Percentiles rank a stretch among this genome's conserved stretches.
Evolutionary conservation across 2,329 filamentous ascomycete species (phyloP).

Genomic region (Aspergillus pseudoterreus): DNA sequence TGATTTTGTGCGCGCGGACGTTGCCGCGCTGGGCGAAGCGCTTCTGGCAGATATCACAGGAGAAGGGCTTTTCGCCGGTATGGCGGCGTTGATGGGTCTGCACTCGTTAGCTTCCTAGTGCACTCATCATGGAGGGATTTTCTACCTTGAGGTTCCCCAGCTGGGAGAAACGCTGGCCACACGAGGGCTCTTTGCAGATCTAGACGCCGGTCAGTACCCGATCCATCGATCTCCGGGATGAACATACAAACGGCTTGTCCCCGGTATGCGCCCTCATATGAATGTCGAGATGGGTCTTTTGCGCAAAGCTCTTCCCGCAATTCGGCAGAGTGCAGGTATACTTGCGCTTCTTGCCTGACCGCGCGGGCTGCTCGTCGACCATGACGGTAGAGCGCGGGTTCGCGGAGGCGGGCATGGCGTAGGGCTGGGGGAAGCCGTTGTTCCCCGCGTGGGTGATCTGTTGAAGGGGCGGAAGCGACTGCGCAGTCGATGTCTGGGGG

Average conservation of each 20-base stretch:
- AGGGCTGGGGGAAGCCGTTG: conserved; percentile 18
- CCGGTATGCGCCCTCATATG: conserved; percentile 87
- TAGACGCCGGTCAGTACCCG: conserved; percentile 19
- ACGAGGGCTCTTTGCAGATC: conserved; percentile 68
- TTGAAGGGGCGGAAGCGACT: conserved; percentile 34
- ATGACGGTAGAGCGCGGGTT: conserved; percentile 20
- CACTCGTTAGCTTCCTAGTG: not conserved
- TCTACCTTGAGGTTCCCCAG: conserved; percentile 81
- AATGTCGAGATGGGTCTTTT: conserved; percentile 90
- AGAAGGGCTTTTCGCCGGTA: conserved; percentile 80
- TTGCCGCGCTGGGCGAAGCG: conserved; percentile 83
- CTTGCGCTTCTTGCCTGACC: conserved; percentile 51
- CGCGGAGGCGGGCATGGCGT: conserved; percentile 18
- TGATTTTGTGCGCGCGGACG: conserved; percentile 76
- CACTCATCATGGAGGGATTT: conserved; percentile 4
- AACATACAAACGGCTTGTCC: conserved; percentile 78
- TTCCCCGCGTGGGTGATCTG: conserved; percentile 25
- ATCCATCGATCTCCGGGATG: conserved; percentile 12
- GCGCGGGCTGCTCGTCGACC: conserved; percentile 34
- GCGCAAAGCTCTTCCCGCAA: conserved; percentile 79
- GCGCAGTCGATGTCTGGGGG: conserved; percentile 23
- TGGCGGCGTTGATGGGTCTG: conserved; percentile 84
- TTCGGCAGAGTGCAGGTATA: conserved; percentile 70
- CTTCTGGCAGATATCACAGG: conserved; percentile 75
- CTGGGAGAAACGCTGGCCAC: conserved; percentile 80